Percentiles rank a stretch among this genome's conserved stretches.
phyloP scores from a whole-genome alignment of 2,329 filamentous ascomycete species.

The Ophiocordyceps unilateralis region DNA sequence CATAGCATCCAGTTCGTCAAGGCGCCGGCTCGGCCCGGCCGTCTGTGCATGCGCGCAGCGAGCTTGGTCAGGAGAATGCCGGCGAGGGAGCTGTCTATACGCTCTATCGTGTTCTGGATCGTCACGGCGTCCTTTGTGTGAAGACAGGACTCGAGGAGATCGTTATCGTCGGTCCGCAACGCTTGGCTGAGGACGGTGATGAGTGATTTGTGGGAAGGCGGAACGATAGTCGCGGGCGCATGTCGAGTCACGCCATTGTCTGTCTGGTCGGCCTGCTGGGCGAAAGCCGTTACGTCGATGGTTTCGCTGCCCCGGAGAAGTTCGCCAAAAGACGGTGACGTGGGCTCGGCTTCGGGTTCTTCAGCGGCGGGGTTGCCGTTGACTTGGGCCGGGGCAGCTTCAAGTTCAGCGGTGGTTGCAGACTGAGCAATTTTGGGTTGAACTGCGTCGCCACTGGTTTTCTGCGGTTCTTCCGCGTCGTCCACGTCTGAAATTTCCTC shows the following conservation, averaged over 20 bases:
- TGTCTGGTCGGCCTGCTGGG: slow-evolving; percentile 23
- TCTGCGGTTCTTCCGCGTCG: not conserved
- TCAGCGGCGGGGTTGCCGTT: slow-evolving; percentile 15
- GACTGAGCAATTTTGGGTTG: slow-evolving; percentile 4
- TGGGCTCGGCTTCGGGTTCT: slow-evolving; percentile 28
- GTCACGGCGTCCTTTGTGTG: slow-evolving; percentile 60
- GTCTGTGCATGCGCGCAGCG: slow-evolving; percentile 69
- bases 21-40: slow-evolving; percentile 75
- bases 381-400: slow-evolving; percentile 3
- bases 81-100: slow-evolving; percentile 72
- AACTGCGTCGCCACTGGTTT: not conserved
- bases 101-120: slow-evolving; percentile 77
- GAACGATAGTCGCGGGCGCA: slow-evolving; percentile 31
- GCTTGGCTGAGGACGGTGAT: slow-evolving; percentile 88
- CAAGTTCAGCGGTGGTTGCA: slow-evolving; percentile 4
- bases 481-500: slow-evolving; percentile 15
- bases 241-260: slow-evolving; percentile 19
- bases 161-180: slow-evolving; percentile 76
- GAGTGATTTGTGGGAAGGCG: slow-evolving; percentile 62
- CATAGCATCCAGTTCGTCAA: slow-evolving; percentile 94
- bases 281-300: slow-evolving; percentile 56
- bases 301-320: slow-evolving; percentile 57
- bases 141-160: slow-evolving; percentile 83
- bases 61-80: slow-evolving; percentile 65
- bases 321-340: slow-evolving; percentile 68